These are phyloP conservation scores for Beauveria australis DNA, from an alignment of 2,329 filamentous ascomycete species.

Conservation along the genomic window DNA sequence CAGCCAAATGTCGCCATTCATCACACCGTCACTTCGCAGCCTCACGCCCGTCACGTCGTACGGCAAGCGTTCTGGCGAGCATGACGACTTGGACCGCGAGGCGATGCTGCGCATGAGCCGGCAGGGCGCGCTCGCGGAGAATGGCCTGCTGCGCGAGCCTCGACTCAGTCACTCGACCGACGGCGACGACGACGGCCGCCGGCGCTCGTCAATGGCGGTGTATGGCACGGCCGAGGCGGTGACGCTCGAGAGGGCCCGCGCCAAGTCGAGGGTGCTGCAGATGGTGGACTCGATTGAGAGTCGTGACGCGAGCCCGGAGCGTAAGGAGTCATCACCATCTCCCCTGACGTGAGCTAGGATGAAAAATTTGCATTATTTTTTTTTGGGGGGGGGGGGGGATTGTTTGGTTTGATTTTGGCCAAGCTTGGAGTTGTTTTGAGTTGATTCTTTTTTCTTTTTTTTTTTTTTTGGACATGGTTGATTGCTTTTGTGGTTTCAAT, in stretches of 20 bases:
- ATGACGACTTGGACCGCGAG: slow-evolving; percentile 6
- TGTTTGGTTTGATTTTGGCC: not conserved
- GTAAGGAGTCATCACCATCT: slow-evolving; percentile 3
- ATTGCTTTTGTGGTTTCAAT: not conserved
- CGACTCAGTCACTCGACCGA: slow-evolving; percentile 20
- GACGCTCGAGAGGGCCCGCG: slow-evolving; percentile 31
- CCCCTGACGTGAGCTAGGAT: not conserved
- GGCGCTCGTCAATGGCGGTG: slow-evolving; percentile 25
- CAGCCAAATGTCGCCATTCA: slow-evolving; percentile 6
- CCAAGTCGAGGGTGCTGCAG: slow-evolving; percentile 34
- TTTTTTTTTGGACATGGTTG: not conserved
- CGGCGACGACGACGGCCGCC: slow-evolving; percentile 16
- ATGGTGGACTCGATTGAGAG: slow-evolving; percentile 51
- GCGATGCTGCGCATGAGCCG: slow-evolving; percentile 11
- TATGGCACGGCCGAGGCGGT: slow-evolving; percentile 40
- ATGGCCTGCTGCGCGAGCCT: not conserved
- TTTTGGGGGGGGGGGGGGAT: not conserved
- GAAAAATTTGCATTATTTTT: not conserved
- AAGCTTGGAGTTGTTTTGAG: not conserved
- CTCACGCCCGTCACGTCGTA: slow-evolving; percentile 2
- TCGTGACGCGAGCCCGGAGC: slow-evolving; percentile 31
- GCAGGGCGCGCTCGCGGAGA: slow-evolving; percentile 12
- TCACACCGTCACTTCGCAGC: slow-evolving; percentile 9
- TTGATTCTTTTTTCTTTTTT: not conserved
- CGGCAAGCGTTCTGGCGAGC: not conserved